Conservation (phyloP, 805 yeast species). For the Candida sonorensis region DNA sequence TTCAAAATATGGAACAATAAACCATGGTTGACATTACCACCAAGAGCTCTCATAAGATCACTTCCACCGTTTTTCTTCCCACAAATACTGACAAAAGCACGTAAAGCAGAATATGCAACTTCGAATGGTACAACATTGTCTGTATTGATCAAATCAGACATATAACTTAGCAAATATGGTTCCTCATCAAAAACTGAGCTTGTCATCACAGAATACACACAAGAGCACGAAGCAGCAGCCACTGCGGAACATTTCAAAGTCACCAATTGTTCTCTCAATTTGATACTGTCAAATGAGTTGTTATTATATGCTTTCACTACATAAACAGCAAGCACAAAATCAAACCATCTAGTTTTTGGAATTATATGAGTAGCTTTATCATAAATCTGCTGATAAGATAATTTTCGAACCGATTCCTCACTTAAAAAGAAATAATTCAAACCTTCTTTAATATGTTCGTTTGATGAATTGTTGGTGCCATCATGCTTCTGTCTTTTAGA, state of each 20-base stretch:
- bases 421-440: slow-evolving; percentile 43
- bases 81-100: slow-evolving; percentile 64
- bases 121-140: slow-evolving; percentile 48
- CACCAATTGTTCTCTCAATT: slow-evolving; percentile 52
- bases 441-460: slow-evolving; percentile 31
- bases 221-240: slow-evolving; percentile 54
- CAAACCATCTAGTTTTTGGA: slow-evolving; percentile 60
- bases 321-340: slow-evolving; percentile 53
- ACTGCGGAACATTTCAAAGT: slow-evolving; percentile 61
- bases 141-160: slow-evolving; percentile 69
- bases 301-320: slow-evolving; percentile 66
- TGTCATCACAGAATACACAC: slow-evolving; percentile 51
- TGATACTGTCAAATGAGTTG: slow-evolving; percentile 44
- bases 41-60: slow-evolving; percentile 69
- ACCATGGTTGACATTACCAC: slow-evolving; percentile 88
- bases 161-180: slow-evolving; percentile 58
- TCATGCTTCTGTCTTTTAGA: slow-evolving; percentile 15
- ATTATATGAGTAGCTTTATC: slow-evolving; percentile 50
- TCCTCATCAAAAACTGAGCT: slow-evolving; percentile 66
- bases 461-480: slow-evolving; percentile 6
- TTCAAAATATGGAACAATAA: slow-evolving; percentile 65
- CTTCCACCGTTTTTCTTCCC: slow-evolving; percentile 62
- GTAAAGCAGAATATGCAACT: slow-evolving; percentile 53
- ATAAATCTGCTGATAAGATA: slow-evolving; percentile 53
- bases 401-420: slow-evolving; percentile 50